Base-by-base conservation (phyloP, 2,329 filamentous ascomycete species). In the Fusarium denticulatum region DNA sequence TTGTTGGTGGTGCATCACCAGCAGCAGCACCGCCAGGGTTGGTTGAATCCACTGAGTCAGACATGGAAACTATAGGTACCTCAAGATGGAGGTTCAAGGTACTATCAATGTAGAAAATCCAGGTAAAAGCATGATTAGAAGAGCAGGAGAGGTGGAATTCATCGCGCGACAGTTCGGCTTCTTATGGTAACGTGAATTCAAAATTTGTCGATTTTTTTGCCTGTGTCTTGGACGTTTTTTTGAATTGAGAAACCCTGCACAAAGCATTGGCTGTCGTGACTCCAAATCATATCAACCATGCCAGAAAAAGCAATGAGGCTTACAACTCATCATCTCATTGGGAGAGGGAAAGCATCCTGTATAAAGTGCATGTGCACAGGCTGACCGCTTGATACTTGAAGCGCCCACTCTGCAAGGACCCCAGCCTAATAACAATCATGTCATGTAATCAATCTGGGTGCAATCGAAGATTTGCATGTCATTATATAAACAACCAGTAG, bases 101-200 rank as follows among this genome's bases (percentile, higher is more conserved):
- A 40, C 36, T 14, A 4, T 4, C 1, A 3, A 14, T 4, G 4
- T 2, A 30, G 20, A 7, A 5, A 28, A 0, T n/a, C 7, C 34
- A n/a, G 20, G 24, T 0, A n/a, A 39, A n/a, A 18, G 10, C 1
- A 55, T 30, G 1, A 11, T 7, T 1, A 18, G 7, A 1, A 15
- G 32, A n/a, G 15, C 16, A 10, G 20, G 20, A 18, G 7, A 14
- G 5, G n/a, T 2, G 13, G 22, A 15, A 20, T 26, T 4, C 22
- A 22, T 36, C 26, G 2, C 16, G 32, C 13, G 14, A 26, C 26
- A 1, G 16, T 12, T 30, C 32, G 40, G 47, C 15, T 26, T 45
- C 47, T 67, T 66, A 67, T 59, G 37, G 20, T 30, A 12, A 40
- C 18, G 7, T 11, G 22, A 34, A 52, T 22, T 32, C 28, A 9